These are phyloP conservation scores for Cyberlindnera sargentensis DNA, from an alignment of 805 yeast species.

Conservation along the genomic window DNA sequence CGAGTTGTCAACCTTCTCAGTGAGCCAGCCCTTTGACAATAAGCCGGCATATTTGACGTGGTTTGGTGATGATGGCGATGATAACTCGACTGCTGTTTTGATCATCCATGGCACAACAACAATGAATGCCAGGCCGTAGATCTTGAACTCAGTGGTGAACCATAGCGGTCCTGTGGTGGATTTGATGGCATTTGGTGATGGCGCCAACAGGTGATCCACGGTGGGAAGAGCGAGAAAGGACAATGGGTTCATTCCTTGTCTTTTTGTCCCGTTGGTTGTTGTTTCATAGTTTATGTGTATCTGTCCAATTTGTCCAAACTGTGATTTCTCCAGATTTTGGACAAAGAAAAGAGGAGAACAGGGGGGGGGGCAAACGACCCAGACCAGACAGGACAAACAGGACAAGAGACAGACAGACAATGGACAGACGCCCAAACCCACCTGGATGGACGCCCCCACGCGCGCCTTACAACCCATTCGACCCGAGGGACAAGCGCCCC, in stretches of 20 bases:
- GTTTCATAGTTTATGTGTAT: neutral
- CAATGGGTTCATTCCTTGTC: neutral
- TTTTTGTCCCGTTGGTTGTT: neutral
- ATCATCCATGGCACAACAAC: conserved; percentile 78
- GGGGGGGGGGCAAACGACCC: neutral
- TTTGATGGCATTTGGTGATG: conserved; percentile 4
- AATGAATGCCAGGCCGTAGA: conserved; percentile 57
- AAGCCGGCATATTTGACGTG: conserved; percentile 55
- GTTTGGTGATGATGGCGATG: conserved; percentile 67
- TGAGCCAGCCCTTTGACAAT: conserved; percentile 79
- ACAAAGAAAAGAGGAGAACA: neutral
- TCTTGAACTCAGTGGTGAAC: conserved; percentile 66
- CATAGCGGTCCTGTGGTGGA: conserved; percentile 45
- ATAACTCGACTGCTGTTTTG: conserved; percentile 74
- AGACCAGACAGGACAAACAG: neutral
- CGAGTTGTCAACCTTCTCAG: conserved; percentile 89
- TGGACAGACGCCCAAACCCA: conserved; percentile 64
- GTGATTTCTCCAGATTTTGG: neutral
- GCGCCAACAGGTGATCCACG: conserved; percentile 34
- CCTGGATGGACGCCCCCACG: conserved; percentile 71
- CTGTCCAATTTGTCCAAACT: neutral
- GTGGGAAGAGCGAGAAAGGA: conserved; percentile 31
- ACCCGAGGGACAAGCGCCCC: conserved; percentile 68
- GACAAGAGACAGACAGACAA: no score
- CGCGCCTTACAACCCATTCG: conserved; percentile 65